Evolutionary conservation across 345 rosid genomes (phyloP).

Genomic region (Bretschneidera sinensis): DNA sequence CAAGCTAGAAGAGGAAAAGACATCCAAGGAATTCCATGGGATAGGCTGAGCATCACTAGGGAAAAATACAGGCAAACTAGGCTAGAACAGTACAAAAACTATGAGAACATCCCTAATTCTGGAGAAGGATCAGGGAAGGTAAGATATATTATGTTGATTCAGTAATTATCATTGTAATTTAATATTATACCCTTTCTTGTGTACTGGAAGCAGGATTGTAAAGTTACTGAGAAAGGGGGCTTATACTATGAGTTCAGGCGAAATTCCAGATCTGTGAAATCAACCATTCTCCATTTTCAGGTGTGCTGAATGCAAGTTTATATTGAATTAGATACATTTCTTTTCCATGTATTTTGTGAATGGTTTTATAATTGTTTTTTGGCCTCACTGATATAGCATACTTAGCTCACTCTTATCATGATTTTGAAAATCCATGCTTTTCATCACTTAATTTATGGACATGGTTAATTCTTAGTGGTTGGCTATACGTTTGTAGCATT

Average conservation of each 20-base stretch:
- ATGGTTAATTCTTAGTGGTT: no score
- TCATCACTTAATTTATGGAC: no score
- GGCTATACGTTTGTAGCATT: no score
- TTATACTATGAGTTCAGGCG: conserved; percentile 51
- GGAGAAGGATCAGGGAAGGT: conserved; percentile 73
- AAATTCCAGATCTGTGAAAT: conserved; percentile 68
- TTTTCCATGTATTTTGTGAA: background rate
- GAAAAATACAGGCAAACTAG: conserved; percentile 82
- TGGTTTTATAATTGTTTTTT: no score
- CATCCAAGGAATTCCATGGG: conserved; percentile 99
- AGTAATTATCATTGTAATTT: background rate
- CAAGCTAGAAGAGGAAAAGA: conserved; percentile 83
- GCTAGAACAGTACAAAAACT: conserved; percentile 91
- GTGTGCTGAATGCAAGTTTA: conserved; percentile 23
- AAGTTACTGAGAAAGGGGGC: conserved; percentile 41
- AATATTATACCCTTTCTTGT: background rate
- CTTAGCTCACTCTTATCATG: no score
- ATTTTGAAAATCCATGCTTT: no score
- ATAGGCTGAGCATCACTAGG: conserved; percentile 75
- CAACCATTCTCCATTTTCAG: conserved; percentile 79
- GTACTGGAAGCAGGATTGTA: conserved; percentile 40
- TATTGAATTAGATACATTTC: no score
- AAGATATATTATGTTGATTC: background rate
- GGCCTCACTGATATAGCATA: background rate
- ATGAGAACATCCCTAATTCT: conserved; percentile 72